Percentiles rank a stretch among this genome's conserved stretches.
Evolutionary conservation across 2,329 filamentous ascomycete species (phyloP).

Genomic region (Aphanoascus verrucosus): DNA sequence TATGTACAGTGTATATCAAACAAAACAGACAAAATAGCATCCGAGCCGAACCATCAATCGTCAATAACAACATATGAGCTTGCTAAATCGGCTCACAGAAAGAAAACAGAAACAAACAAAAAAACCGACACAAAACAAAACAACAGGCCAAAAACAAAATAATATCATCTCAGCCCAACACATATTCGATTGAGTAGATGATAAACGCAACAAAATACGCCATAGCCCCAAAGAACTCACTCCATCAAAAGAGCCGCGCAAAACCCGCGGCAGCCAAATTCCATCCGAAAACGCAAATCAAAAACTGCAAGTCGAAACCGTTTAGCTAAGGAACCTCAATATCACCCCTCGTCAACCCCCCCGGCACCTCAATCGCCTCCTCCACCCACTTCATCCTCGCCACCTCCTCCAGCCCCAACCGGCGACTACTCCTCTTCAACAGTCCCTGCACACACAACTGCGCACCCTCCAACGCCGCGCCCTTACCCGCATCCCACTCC

Average conservation of each 20-base stretch:
- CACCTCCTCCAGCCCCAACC: slow-evolving; percentile 66
- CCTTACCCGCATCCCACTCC: slow-evolving; percentile 66
- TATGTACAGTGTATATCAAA: background rate
- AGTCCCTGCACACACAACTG: slow-evolving; percentile 73
- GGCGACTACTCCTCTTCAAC: slow-evolving; percentile 67
- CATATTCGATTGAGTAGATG: background rate
- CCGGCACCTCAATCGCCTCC: slow-evolving; percentile 58
- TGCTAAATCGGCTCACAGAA: background rate
- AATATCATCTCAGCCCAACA: no score
- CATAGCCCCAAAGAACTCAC: no score
- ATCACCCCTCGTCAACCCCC: slow-evolving; percentile 43
- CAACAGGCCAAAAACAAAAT: no score
- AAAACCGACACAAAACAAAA: background rate
- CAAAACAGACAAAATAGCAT: background rate
- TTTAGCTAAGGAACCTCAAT: slow-evolving; percentile 37
- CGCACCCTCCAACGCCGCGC: slow-evolving; percentile 59
- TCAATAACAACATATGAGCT: background rate
- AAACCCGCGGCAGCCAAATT: background rate
- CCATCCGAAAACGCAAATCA: background rate
- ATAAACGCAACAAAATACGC: background rate
- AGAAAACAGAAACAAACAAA: background rate
- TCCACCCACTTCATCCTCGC: slow-evolving; percentile 64
- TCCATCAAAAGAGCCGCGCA: no score
- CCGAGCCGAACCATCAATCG: background rate
- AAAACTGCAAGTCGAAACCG: background rate